These are phyloP conservation scores for Colletotrichum sp. DNA, from an alignment of 2,329 filamentous ascomycete species.

Conservation along the genomic window DNA sequence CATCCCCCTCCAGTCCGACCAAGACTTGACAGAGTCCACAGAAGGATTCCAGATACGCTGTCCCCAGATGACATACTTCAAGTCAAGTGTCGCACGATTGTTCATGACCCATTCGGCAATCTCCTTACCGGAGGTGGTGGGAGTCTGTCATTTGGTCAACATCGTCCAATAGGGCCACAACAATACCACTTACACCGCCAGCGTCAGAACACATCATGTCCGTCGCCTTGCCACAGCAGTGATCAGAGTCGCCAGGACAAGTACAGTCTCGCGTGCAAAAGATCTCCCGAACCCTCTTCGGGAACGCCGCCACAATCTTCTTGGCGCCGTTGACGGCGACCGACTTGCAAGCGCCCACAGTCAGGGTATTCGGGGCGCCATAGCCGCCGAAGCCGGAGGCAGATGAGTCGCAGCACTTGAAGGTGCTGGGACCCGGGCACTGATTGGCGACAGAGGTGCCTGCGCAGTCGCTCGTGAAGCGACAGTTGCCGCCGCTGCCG, in stretches of 20 bases:
- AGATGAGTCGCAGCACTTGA: constrained; percentile 42
- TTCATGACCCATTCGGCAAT: constrained; percentile 57
- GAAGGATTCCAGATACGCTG: constrained; percentile 51
- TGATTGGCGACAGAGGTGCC: constrained; percentile 32
- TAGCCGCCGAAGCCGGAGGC: constrained; percentile 40
- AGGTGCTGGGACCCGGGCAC: constrained; percentile 42
- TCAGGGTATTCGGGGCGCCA: constrained; percentile 34
- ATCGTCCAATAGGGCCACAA: neutral
- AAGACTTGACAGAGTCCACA: constrained; percentile 39
- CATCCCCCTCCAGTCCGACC: constrained; percentile 47
- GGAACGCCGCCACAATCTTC: constrained; percentile 38
- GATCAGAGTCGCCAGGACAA: constrained; percentile 37
- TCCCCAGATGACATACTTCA: constrained; percentile 57
- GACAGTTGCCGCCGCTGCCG: constrained; percentile 40
- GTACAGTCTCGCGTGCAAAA: constrained; percentile 36
- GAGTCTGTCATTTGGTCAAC: constrained; percentile 26
- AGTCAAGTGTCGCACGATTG: constrained; percentile 41
- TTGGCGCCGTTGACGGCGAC: constrained; percentile 39
- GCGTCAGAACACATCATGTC: constrained; percentile 44
- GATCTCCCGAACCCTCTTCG: constrained; percentile 38
- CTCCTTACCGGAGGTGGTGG: constrained; percentile 41
- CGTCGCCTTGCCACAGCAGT: constrained; percentile 42
- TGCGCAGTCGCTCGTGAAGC: constrained; percentile 41
- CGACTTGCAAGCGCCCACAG: constrained; percentile 38
- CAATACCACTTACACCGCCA: constrained; percentile 37